Evolutionary conservation across 768 basidiomycete genomes (phyloP).

Genomic region (Suillus luteus): DNA sequence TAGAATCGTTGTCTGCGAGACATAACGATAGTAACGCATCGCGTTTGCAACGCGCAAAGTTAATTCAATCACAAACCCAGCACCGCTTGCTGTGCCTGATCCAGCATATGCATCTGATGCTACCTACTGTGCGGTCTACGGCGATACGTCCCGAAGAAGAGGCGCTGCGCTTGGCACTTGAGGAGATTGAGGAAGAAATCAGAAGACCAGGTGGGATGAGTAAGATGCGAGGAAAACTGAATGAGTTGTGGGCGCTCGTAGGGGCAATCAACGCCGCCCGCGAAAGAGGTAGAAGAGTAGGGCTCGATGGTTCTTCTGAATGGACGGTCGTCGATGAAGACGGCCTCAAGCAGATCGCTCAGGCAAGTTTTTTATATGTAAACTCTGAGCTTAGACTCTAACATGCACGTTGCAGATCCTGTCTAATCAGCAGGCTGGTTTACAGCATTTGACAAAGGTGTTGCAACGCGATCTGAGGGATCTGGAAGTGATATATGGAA

Average conservation of each 20-base stretch:
- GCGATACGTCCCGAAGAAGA: conserved; percentile 84
- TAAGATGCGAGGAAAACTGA: conserved; percentile 69
- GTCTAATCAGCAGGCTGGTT: conserved; percentile 74
- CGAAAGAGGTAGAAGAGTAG: conserved; percentile 49
- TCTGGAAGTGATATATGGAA: conserved; percentile 61
- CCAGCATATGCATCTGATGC: conserved; percentile 77
- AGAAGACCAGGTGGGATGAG: conserved; percentile 52
- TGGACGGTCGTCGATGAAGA: conserved; percentile 91
- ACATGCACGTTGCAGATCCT: conserved; percentile 53
- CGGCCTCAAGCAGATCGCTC: conserved; percentile 72
- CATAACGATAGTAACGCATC: conserved; percentile 70
- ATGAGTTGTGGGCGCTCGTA: conserved; percentile 84
- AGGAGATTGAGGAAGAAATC: conserved; percentile 76
- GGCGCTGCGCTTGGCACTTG: conserved; percentile 64
- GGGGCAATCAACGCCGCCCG: conserved; percentile 66
- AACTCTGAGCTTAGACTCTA: conserved; percentile 11
- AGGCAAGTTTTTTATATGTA: conserved; percentile 45
- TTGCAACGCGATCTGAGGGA: conserved; percentile 65
- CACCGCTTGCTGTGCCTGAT: conserved; percentile 70
- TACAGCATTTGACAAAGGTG: conserved; percentile 79
- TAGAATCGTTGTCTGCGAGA: conserved; percentile 58
- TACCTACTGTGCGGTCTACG: conserved; percentile 73
- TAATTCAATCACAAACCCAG: conserved; percentile 66
- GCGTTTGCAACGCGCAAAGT: conserved; percentile 61
- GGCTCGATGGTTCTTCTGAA: conserved; percentile 47